Evolutionary conservation across 768 basidiomycete genomes (phyloP).

Genomic region (Sarcodon sp.): DNA sequence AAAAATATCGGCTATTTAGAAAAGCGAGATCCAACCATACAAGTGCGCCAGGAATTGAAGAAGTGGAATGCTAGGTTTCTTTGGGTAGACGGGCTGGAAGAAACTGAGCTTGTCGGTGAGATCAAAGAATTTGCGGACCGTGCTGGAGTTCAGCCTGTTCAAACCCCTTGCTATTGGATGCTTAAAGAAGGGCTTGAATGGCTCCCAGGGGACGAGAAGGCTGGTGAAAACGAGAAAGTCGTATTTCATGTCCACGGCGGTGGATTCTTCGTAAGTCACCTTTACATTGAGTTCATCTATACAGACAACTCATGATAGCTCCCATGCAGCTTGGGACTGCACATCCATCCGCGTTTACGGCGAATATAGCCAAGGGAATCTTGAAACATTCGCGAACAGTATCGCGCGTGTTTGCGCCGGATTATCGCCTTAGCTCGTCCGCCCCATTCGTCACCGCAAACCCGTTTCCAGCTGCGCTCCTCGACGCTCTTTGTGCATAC

Average conservation of each 20-base stretch:
- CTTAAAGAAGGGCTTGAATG: conserved; percentile 3
- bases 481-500: conserved; percentile 40
- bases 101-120: conserved; percentile 2
- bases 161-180: conserved; percentile 10
- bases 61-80: conserved; percentile 5
- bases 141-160: conserved; percentile 1
- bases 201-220: conserved; percentile 7
- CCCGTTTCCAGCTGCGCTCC: conserved; percentile 40
- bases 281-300: conserved; percentile 18
- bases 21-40: background rate
- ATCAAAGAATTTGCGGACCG: conserved; percentile 1
- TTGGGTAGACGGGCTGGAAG: conserved; percentile 7
- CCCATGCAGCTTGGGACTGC: background rate
- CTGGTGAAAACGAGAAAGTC: conserved; percentile 10
- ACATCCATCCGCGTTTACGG: background rate
- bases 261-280: conserved; percentile 3
- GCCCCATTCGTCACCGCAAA: conserved; percentile 16
- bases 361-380: background rate
- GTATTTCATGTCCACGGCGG: conserved; percentile 11
- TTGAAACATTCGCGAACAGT: background rate
- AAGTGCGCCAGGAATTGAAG: conserved; percentile 1
- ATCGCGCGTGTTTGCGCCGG: background rate
- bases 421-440: background rate
- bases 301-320: conserved; percentile 19
- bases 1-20: background rate